Conservation (phyloP, 495 filamentous ascomycete genomes). For the Xylaria venustula region DNA sequence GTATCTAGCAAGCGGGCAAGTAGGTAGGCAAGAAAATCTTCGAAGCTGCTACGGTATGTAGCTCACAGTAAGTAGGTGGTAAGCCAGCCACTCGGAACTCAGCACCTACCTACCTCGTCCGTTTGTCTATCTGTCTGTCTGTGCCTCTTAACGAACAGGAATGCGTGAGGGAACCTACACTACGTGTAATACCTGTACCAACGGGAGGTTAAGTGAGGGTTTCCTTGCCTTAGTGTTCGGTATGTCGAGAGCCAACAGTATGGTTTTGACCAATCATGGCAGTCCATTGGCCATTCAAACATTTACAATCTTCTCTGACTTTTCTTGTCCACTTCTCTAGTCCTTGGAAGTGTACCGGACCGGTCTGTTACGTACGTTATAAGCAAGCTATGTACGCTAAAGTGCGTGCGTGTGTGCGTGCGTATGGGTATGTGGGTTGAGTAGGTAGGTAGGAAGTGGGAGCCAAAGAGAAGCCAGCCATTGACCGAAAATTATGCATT, state of each 20-base stretch:
- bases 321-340: neutral
- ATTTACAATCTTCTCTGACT: neutral
- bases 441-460: too few relatives aligned
- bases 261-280: neutral
- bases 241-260: neutral
- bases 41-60: too few relatives aligned
- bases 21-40: neutral
- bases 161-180: neutral
- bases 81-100: too few relatives aligned
- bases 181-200: too few relatives aligned
- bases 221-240: neutral
- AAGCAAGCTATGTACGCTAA: neutral
- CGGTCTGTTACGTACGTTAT: neutral
- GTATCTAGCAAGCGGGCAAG: neutral
- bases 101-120: too few relatives aligned
- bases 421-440: too few relatives aligned
- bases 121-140: too few relatives aligned
- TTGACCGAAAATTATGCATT: slow-evolving; percentile 9
- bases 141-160: neutral
- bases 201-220: neutral
- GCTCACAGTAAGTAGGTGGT: too few relatives aligned
- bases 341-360: neutral
- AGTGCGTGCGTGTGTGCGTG: too few relatives aligned
- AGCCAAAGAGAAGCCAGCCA: slow-evolving; percentile 6
- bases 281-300: neutral